A percentile compares a stretch with the other conserved stretches of the same genome.
Conservation (phyloP, 1,284 basidiomycete genomes). For the Naganishia sp. region DNA sequence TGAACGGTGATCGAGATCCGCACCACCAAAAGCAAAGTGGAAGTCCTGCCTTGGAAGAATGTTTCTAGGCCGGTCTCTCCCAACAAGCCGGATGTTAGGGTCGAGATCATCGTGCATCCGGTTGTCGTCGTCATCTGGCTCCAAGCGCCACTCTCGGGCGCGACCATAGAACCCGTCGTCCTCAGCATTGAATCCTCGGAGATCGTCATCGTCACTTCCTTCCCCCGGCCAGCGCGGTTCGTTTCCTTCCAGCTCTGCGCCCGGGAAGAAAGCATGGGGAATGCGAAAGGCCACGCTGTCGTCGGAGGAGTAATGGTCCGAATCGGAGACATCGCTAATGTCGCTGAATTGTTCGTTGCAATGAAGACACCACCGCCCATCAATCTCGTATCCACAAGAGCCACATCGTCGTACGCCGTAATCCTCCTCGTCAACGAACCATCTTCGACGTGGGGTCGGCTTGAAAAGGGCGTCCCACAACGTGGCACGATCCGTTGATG, state of each 20-base stretch:
- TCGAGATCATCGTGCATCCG: constrained; percentile 6
- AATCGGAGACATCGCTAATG: constrained; percentile 8
- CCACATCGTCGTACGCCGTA: constrained; percentile 45
- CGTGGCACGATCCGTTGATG: constrained; percentile 32
- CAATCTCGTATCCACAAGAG: constrained; percentile 44
- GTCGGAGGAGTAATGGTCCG: constrained; percentile 21
- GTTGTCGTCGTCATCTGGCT: neutral
- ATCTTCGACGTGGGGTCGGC: constrained; percentile 4
- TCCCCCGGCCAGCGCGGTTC: constrained; percentile 20
- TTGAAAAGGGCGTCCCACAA: constrained; percentile 32
- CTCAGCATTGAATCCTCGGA: constrained; percentile 22
- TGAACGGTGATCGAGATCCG: constrained; percentile 4
- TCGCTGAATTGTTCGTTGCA: constrained; percentile 27
- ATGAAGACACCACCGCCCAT: constrained; percentile 14
- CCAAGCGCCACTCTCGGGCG: neutral
- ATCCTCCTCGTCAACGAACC: constrained; percentile 39
- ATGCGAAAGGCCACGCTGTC: constrained; percentile 13
- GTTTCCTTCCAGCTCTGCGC: neutral
- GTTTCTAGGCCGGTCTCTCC: neutral
- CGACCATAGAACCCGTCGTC: constrained; percentile 32
- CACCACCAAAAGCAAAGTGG: constrained; percentile 12
- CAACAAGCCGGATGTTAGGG: neutral
- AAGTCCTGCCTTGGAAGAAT: neutral
- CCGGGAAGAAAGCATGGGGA: neutral
- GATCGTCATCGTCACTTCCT: constrained; percentile 33